Conservation (phyloP, 2,329 filamentous ascomycete species). For the Emmonsiellopsis sp. region DNA sequence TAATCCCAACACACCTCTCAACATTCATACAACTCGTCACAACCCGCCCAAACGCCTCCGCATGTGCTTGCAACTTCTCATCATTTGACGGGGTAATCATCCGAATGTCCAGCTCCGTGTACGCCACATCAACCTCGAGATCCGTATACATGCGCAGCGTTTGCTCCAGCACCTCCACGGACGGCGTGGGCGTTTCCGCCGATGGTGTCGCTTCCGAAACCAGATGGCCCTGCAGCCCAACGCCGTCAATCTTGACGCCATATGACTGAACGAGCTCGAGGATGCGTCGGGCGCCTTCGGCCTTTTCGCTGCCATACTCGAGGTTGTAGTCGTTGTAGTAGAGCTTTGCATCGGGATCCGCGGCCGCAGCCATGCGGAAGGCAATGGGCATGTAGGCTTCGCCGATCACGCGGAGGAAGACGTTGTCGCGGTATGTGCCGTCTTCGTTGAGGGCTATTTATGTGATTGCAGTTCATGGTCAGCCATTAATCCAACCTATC, state of each 20-base stretch:
- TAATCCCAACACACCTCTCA: constrained; percentile 12
- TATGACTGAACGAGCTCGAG: constrained; percentile 31
- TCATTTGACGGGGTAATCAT: constrained; percentile 15
- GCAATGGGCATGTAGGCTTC: constrained; percentile 39
- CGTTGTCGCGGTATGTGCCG: constrained; percentile 32
- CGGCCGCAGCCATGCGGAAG: constrained; percentile 40
- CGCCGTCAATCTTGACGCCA: constrained; percentile 38
- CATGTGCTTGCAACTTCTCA: constrained; percentile 11
- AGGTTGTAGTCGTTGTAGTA: constrained; percentile 40
- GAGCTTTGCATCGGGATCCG: constrained; percentile 48
- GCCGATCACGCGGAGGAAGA: constrained; percentile 37
- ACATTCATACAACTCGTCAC: constrained; percentile 8
- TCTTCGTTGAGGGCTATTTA: constrained; percentile 36
- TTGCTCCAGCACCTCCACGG: not conserved
- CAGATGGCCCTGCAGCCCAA: constrained; percentile 40
- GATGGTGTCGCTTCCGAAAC: constrained; percentile 34
- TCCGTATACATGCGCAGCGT: constrained; percentile 11
- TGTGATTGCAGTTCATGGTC: not conserved
- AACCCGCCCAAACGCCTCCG: constrained; percentile 6
- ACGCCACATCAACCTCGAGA: constrained; percentile 27
- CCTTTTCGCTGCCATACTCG: constrained; percentile 29
- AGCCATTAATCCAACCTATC: not conserved
- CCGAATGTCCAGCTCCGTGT: constrained; percentile 36
- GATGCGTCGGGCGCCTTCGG: constrained; percentile 26
- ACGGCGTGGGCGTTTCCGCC: constrained; percentile 14